Evolutionary conservation across 441 rosid genomes (phyloP), one percentile per base, ranked within the genome.

Genomic region (Lepidium campestre): DNA sequence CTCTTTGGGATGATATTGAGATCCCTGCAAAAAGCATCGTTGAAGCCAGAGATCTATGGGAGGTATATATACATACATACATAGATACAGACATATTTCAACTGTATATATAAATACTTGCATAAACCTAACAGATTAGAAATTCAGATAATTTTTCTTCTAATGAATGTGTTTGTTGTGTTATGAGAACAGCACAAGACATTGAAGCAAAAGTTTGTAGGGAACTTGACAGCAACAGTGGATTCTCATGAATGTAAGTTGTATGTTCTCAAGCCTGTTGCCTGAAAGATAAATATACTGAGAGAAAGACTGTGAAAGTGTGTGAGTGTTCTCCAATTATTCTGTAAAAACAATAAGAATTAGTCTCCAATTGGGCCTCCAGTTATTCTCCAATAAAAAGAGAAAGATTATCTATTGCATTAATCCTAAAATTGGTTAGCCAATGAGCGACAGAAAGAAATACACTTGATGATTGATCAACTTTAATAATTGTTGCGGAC

Each of bases 11-110:
- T 29, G 94, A 88, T 73, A 68, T 88, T 54, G 91, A 80, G 29
- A 72, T 88, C 35, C 82, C 84, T 19, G 57, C 75, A 23, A 71
- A 63, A 18, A 84, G 74, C 65, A 62, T 80, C 3, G 87, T 84
- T 14, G 79, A 82, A 76, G 89, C 86, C 54, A 84, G 91, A 75
- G 91, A 87, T 78, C 75, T 85, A 29, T 87, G 94, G 91, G 74
- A 87, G 90, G 90, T 85, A 85, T 34, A 25, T 32, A 31, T 20
- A 49, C 22, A 71, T 53, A 23, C 58, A 12, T 20, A 2, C 4
- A 10, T 53, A 3, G 3, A 23, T 23, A 23, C 27, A 23, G 3
- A 4, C 29, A 25, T 25, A 5, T 10, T 11, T 18, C 41, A 18
- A 54, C 41, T 34, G 6, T 18, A 6, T 4, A 34, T 15, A 15